Base-by-base conservation (phyloP, 768 basidiomycete species). In the Baorangia bicolor region DNA sequence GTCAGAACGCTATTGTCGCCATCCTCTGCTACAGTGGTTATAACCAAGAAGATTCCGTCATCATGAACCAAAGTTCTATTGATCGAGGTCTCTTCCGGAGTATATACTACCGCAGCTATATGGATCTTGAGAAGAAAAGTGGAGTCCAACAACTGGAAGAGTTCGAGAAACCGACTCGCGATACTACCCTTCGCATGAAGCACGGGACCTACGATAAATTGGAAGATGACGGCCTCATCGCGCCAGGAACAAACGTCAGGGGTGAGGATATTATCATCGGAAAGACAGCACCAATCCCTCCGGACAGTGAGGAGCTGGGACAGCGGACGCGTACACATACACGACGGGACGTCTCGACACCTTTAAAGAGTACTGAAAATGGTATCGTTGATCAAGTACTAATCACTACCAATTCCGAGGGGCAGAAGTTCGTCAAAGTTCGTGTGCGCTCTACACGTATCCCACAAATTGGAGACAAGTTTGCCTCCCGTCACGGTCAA, bases 41-140 rank as follows among this genome's bases (percentile, higher is more conserved):
- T 76, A 99, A 99, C 72, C 97, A 99, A 75, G 97, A 98, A 83
- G 97, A 99, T 82, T 99, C 97, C 59, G 97, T 99, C 75, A 98
- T 99, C 76, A 98, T 99, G 96, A 98, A 98, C 71, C 97, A 99
- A 75, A 94, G 91, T 64, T 96, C 97, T 27, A 91, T 99, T 63
- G 96, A 99, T 69, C 91, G 97, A 55, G 96, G 97, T 56, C 81
- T 99, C 30, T 99, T 99, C 88, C 86, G 96, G 35, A 96, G 94
- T 78, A 91, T 99, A 65, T 99, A 98, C 73, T 98, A 98, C 71
- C 86, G 97, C 64, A 94, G 94, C 65, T 98, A 98, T 69, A 97
- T 95, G 88, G 97, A 99, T 73, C 81, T 94, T 49, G 97, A 98
- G 78, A 98, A 98, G 82, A 93, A 92, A 75, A 90, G 88, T 61